Base-by-base conservation (phyloP, 2,329 filamentous ascomycete genomes). In the Zymoseptoria passerinii region DNA sequence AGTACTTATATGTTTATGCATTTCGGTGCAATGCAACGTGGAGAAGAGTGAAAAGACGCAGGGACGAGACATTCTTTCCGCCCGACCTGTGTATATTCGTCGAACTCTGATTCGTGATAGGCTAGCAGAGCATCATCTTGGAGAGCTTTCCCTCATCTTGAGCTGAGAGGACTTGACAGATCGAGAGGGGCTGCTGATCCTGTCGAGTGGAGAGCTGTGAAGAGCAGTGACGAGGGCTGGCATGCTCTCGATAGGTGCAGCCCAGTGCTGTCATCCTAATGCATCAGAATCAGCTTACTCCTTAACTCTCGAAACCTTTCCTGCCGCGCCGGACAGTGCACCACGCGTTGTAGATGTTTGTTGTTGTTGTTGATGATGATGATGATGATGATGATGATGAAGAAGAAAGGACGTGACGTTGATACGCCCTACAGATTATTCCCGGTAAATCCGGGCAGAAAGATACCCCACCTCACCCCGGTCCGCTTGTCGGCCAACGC, bases 91-190 rank as follows among this genome's bases (percentile, higher is more conserved):
- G 13, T 16, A 13, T 5, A 16, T 16, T 5, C 35, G 35, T 44
- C 35, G n/a, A 13, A 44, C 7, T 44, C 35, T 16, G 35, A 13
- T 44, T 16, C 35, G 16, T 44, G 35, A 44, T 44, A 44, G 35
- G 35, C n/a, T 44, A 44, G 10, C 35, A 16, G 35, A n/a, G 6
- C 35, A 16, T 16, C 5, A 44, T 16, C 10, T 5, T 50, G 19
- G 49, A 18, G 49, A 50, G 57, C 57, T 58, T 53, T 55, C 53
- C 57, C 57, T 55, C 53, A 56, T 50, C n/a, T 50, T 50, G 35
- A 44, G 13, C 35, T 44, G 35, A 16, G 35, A 44, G 35, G 35
- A 44, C 10, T 16, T 16, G 35, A 16, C 10, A 44, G 35, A 44
- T 44, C 13, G 35, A 44, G 35, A 44, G 35, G 35, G 35, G 35